A percentile compares a stretch with the other conserved stretches of the same genome.
Conservation (phyloP, 805 yeast genomes). For the Torulaspora franciscae region DNA sequence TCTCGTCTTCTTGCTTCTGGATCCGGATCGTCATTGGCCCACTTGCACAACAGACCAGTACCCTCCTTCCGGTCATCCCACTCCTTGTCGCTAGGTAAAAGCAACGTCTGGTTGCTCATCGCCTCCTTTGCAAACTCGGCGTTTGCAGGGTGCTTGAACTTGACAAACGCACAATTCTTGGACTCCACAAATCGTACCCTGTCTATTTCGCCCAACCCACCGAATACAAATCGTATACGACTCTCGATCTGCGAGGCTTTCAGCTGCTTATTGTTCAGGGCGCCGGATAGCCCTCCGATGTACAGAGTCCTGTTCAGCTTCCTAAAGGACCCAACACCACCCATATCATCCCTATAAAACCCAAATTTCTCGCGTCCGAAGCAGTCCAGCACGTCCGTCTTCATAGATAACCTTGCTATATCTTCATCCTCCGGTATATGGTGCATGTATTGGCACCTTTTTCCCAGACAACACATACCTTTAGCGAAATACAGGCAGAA, state of each 20-base stretch:
- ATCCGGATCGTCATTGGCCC: conserved; percentile 90
- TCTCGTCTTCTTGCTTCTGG: conserved; percentile 41
- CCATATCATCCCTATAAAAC: conserved; percentile 86
- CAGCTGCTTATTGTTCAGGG: conserved; percentile 40
- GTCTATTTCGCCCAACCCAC: conserved; percentile 72
- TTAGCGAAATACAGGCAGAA: conserved; percentile 84
- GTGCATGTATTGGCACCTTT: conserved; percentile 70
- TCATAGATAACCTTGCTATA: conserved; percentile 46
- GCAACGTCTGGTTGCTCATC: conserved; percentile 76
- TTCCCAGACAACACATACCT: conserved; percentile 80
- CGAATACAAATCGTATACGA: conserved; percentile 44
- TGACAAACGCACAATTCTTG: conserved; percentile 74
- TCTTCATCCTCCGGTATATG: conserved; percentile 65
- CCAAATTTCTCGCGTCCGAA: conserved; percentile 87
- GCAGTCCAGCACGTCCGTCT: conserved; percentile 56
- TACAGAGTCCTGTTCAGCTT: conserved; percentile 68
- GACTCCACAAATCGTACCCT: conserved; percentile 55
- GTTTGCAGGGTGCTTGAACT: conserved; percentile 57
- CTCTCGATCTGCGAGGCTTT: conserved; percentile 36
- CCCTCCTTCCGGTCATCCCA: conserved; percentile 54
- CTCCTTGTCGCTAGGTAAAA: conserved; percentile 37
- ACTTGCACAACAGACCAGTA: conserved; percentile 46
- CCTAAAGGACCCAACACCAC: conserved; percentile 82
- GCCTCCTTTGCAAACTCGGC: conserved; percentile 97
- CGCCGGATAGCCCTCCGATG: conserved; percentile 53